Base-by-base conservation (phyloP, 371 early-diverging fungal species). In the Quaeritorhiza haematococci region DNA sequence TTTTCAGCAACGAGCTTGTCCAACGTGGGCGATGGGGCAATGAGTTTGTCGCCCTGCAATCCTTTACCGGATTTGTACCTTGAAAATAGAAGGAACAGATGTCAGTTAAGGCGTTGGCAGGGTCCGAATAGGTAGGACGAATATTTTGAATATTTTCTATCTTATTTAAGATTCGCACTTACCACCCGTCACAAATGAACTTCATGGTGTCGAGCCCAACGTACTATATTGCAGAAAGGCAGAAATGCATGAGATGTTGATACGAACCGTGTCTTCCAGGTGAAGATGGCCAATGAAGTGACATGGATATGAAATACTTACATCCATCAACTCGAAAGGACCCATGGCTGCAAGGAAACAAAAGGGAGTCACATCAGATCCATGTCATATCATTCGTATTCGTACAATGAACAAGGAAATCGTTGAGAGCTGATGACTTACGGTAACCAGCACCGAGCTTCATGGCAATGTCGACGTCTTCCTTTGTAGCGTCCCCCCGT, bases 361-460 rank as follows among this genome's bases (percentile, higher is more conserved):
- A 23, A 34, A 38, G 38, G 38, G 38, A 38, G 10, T 38, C 10
- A n/a, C n/a, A 38, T 38, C 10, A 38, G n/a, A 38, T 38, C 13
- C 38, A 13, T n/a, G 38, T n/a, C 10, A n/a, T 13, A 38, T 38
- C 38, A n/a, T 38, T 13, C 10, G n/a, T n/a, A n/a, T 38, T 38
- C n/a, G 10, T 38, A 10, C 10, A 38, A 38, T 38, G 13, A 38
- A 38, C 10, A 10, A 10, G n/a, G n/a, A 38, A 38, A 38, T n/a
- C 10, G n/a, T 10, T 13, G n/a, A n/a, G n/a, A 38, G 38, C 38
- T 10, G 38, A 38, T 38, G 38, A 61, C 65, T 50, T 51, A 67
- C 67, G 97, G 82, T 94, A 94, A 32, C 96, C 98, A 45, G 96
- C 94, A 56, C 98, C 98, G 46, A 95, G 84, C 73, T 94, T 95